Base-by-base conservation (phyloP, 176 grass and related monocot genomes). In the Oryza meyeriana region DNA sequence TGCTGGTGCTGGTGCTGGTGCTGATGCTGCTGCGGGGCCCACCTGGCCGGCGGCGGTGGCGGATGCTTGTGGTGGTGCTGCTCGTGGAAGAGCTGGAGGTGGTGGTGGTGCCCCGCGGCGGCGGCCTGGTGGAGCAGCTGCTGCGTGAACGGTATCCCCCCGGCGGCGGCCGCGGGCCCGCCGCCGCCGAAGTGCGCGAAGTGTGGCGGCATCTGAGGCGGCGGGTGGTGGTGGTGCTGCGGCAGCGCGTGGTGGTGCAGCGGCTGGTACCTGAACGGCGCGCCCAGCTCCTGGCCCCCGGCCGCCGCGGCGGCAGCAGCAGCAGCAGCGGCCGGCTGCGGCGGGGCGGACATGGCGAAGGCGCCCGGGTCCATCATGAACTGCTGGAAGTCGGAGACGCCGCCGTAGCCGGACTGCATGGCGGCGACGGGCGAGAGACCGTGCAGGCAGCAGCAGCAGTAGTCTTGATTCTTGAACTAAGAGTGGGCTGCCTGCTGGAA, bases 321-420 rank as follows among this genome's bases (percentile, higher is more conserved):
- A 0, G 81, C 32, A 0, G 65, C 38, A 3, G 86, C 57, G 29
- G 9, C 50, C 27, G 6, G 87, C 75, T 55, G 93, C 81, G 85
- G 89, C 84, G 87, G 79, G 31, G 85, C 86, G 3, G 88, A 81
- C 66, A 84, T 81, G 81, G 72, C 50, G 38, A 85, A 90, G 44
- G 75, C 85, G 25, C 86, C 86, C 0, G 55, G 55, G 76, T 94
- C 93, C 66, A 92, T 82, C 76, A 95, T 95, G 85, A 90, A 95
- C 77, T 95, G 93, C 71, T 92, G 93, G 85, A 95, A 90, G 76
- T 95, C 93, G 36, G 87, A 92, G 27, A 92, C 93, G 32, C 93
- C 87, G 14, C 93, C 93, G 61, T 95, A 95, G 64, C 93, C 93
- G 32, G 90, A 88, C 76, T 95, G 93, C 93, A 95, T 90, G 83